Percentiles rank a stretch among this genome's conserved stretches.
Conservation (phyloP, 148 eudicot species). For the Pouteria glomerata region DNA sequence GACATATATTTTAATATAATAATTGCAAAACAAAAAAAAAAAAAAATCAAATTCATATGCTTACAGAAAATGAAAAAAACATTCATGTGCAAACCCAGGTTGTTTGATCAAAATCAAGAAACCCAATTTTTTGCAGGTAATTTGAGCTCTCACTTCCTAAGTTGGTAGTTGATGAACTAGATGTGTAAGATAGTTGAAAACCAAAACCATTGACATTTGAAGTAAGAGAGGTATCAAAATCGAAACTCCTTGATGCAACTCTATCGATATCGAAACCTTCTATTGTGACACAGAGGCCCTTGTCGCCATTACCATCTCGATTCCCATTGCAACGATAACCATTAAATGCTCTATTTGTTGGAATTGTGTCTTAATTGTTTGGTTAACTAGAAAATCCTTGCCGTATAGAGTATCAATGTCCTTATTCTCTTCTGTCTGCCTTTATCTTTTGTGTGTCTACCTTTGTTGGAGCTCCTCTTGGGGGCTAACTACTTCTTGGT, state of each 20-base stretch:
- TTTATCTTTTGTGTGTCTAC: constrained; percentile 72
- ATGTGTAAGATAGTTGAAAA: constrained; percentile 18
- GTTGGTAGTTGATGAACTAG: constrained; percentile 19
- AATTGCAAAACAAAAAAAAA: no score
- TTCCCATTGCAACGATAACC: constrained; percentile 79
- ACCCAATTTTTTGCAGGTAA: constrained; percentile 47
- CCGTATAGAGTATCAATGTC: constrained; percentile 74
- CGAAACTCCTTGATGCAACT: constrained; percentile 40
- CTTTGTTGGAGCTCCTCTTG: constrained; percentile 61
- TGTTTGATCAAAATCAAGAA: constrained; percentile 62
- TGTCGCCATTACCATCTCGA: constrained; percentile 44
- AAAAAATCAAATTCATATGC: no score
- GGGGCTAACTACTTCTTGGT: constrained; percentile 44
- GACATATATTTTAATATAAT: no score
- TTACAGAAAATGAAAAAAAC: no score
- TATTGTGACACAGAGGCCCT: constrained; percentile 35
- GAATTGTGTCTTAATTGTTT: constrained; percentile 72
- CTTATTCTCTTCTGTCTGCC: constrained; percentile 73
- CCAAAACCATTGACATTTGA: constrained; percentile 27
- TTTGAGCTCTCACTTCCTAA: constrained; percentile 34
- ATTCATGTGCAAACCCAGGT: no score
- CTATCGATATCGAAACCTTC: constrained; percentile 39
- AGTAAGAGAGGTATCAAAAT: no score
- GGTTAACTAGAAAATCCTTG: constrained; percentile 68
- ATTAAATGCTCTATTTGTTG: constrained; percentile 74